Evolutionary conservation across 2,329 filamentous ascomycete genomes (phyloP).

Genomic region (Penicillium brevicompactum): DNA sequence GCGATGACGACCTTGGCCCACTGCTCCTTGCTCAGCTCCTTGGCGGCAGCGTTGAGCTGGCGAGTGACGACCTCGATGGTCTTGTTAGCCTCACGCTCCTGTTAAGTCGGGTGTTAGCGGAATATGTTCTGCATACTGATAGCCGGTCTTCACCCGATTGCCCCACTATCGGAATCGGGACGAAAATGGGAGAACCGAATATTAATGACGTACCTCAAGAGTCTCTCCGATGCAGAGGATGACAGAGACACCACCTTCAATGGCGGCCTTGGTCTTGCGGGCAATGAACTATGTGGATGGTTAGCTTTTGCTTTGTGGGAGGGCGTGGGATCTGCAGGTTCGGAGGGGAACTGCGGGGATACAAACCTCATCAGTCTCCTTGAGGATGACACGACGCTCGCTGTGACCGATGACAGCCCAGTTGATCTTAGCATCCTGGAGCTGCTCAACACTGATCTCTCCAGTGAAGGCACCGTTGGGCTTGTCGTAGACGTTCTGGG

Average conservation of each 20-base stretch:
- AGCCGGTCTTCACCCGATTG: slow-evolving; percentile 17
- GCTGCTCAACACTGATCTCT: slow-evolving; percentile 89
- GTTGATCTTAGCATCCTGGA: slow-evolving; percentile 82
- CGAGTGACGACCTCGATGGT: slow-evolving; percentile 73
- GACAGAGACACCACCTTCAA: slow-evolving; percentile 83
- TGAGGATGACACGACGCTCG: slow-evolving; percentile 86
- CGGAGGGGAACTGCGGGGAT: background rate
- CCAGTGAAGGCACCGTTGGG: slow-evolving; percentile 96
- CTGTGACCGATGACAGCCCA: slow-evolving; percentile 95
- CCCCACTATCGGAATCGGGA: slow-evolving; percentile 22
- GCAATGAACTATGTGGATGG: slow-evolving; percentile 64
- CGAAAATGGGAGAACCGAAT: slow-evolving; percentile 20
- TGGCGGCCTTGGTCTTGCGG: slow-evolving; percentile 89
- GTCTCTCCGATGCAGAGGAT: slow-evolving; percentile 98
- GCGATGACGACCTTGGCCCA: slow-evolving; percentile 96
- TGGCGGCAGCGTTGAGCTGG: slow-evolving; percentile 81
- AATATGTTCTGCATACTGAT: slow-evolving; percentile 13
- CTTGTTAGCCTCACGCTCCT: slow-evolving; percentile 80
- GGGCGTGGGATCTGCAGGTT: background rate
- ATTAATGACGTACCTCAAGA: slow-evolving; percentile 61
- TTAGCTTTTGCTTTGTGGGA: background rate
- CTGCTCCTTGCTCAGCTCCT: slow-evolving; percentile 67
- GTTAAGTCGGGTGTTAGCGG: slow-evolving; percentile 29
- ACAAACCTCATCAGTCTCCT: slow-evolving; percentile 73
- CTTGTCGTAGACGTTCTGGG: slow-evolving; percentile 98